Base-by-base conservation (phyloP, 495 filamentous ascomycete species). In the Tuber brumale region DNA sequence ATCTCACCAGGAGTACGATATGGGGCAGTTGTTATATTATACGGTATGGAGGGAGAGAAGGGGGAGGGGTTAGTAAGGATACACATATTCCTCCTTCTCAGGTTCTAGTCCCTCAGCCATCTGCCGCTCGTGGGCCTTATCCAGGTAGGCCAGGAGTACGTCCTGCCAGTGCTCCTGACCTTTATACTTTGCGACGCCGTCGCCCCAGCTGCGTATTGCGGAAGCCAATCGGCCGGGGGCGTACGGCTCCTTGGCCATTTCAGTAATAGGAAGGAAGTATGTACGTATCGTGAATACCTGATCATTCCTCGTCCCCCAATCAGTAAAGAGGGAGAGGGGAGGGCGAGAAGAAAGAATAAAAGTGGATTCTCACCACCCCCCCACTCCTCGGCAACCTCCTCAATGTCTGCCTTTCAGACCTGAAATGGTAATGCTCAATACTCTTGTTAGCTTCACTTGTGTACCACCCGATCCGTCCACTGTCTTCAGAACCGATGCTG, bases 151-250 rank as follows among this genome's bases (percentile, higher is more conserved):
- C 79, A 97, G 84, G 83, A 97, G 83, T 5, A 96, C 90, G 46
- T 92, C 91, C 76, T 88, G 87, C 85, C 93, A 97, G 82, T 86
- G 89, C 81, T 93, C 92, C 85, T 88, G 91, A 31, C 94, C 94
- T 86, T 96, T 96, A 84, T 97, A 97, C 84, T 85, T 85, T 45
- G 88, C 88, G 16, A 97, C 94, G 87, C 95, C 92, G 71, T 93
- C 90, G 1, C 91, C 92, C 94, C 94, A 97, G 85, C 92, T 96
- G 75, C 94, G 84, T 19, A 94, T 84, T 39, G 90, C 92, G 76
- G 88, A 90, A 44, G 92, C 92, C 82, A 94, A 81, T 70, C 92
- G 80, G 0, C 92, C 92, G 0, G 92, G 91, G 12, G 93, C 91
- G 81, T 89, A 91, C 27, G 87, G 87, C 85, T 94, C 91, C 84